Conservation (phyloP, 768 basidiomycete species). For the Rhodocollybia butyracea region DNA sequence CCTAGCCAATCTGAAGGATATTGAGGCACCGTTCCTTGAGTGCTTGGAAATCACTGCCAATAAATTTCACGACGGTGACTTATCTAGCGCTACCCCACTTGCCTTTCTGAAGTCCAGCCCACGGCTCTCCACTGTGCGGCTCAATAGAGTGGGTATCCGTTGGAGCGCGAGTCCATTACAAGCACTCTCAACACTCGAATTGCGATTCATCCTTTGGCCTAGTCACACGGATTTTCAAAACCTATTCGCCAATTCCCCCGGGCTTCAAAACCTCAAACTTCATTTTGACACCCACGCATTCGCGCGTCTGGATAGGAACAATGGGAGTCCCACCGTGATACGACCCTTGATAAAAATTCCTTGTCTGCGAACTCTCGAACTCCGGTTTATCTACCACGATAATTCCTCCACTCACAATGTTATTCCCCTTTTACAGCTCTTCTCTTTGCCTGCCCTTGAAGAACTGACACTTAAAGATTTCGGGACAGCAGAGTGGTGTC, state of each 20-base stretch:
- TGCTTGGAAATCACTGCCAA: constrained; percentile 10
- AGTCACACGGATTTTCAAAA: constrained; percentile 6
- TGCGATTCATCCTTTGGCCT: constrained; percentile 11
- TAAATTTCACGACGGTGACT: constrained; percentile 12
- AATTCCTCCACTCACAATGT: constrained; percentile 6
- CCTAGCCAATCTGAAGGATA: constrained; percentile 5
- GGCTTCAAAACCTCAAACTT: constrained; percentile 9
- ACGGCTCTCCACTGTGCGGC: constrained; percentile 7
- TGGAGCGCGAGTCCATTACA: constrained; percentile 11
- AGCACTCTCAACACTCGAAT: constrained; percentile 9
- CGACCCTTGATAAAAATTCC: constrained; percentile 11
- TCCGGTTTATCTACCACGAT: constrained; percentile 10
- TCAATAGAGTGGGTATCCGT: constrained; percentile 9
- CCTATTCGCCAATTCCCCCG: constrained; percentile 8
- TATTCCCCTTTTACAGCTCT: constrained; percentile 7
- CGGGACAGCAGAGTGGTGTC: constrained; percentile 12
- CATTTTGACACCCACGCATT: constrained; percentile 12
- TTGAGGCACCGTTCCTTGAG: constrained; percentile 7
- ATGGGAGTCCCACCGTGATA: neutral
- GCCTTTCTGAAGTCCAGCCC: constrained; percentile 4
- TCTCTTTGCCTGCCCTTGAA: constrained; percentile 7
- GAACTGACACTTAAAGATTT: constrained; percentile 10
- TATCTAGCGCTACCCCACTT: neutral
- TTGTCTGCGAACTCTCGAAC: constrained; percentile 9
- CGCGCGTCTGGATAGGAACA: constrained; percentile 7